Percentiles rank a stretch among this genome's conserved stretches.
Evolutionary conservation across 257 asterid genomes (phyloP).

Genomic region (Ilex aquifolium): DNA sequence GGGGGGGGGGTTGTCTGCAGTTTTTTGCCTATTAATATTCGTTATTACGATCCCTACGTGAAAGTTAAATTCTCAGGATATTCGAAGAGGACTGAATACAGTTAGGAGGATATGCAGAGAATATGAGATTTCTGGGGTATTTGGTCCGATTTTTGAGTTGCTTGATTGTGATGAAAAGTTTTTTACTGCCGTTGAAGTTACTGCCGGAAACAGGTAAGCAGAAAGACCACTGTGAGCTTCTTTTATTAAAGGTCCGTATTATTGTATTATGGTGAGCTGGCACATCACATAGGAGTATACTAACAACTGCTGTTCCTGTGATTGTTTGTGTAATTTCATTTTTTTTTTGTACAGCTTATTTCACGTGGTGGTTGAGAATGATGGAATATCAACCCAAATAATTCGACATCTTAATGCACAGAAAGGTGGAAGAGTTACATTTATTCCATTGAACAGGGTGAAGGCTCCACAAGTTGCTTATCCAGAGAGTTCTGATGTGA

Average conservation of each 20-base stretch:
- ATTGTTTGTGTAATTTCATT: not conserved
- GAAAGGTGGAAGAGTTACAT: conserved; percentile 98
- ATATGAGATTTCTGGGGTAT: conserved; percentile 57
- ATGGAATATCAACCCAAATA: conserved; percentile 81
- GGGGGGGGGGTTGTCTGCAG: not conserved
- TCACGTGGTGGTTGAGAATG: conserved; percentile 91
- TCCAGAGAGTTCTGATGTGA: conserved; percentile 84
- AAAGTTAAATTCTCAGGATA: conserved; percentile 51
- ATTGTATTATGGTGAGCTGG: not conserved
- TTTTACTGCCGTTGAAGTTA: conserved; percentile 98
- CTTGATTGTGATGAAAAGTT: conserved; percentile 85
- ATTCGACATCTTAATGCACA: conserved; percentile 89
- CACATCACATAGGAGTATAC: no score
- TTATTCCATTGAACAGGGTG: conserved; percentile 96
- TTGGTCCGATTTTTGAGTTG: conserved; percentile 87
- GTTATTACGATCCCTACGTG: not conserved
- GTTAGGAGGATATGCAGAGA: conserved; percentile 67
- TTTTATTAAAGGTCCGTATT: not conserved
- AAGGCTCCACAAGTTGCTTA: conserved; percentile 64
- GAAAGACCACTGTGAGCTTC: not conserved
- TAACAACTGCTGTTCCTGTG: no score
- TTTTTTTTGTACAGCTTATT: conserved; percentile 56
- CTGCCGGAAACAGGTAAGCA: conserved; percentile 93
- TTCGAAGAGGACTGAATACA: conserved; percentile 89
- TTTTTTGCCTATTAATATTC: no score